phyloP scores from a whole-genome alignment of 2,329 filamentous ascomycete genomes.

The Nemania sp. region DNA sequence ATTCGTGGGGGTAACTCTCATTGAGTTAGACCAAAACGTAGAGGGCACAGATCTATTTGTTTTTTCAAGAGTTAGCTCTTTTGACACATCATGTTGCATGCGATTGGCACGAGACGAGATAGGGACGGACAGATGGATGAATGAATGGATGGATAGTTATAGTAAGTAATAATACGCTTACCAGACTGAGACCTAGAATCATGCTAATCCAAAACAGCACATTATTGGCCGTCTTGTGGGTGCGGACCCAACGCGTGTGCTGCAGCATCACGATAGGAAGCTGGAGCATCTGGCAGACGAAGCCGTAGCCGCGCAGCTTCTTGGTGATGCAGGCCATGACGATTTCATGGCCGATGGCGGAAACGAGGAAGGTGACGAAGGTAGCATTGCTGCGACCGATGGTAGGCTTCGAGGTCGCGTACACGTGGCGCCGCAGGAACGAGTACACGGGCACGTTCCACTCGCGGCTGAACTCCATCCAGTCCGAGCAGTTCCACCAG shows the following conservation, averaged over 20 bases:
- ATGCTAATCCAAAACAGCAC: conserved; percentile 92
- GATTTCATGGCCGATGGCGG: conserved; percentile 89
- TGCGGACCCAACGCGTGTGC: conserved; percentile 79
- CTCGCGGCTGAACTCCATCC: conserved; percentile 95
- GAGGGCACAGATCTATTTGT: conserved; percentile 66
- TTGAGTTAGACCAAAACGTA: conserved; percentile 63
- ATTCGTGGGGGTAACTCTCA: neutral
- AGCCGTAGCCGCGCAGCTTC: conserved; percentile 94
- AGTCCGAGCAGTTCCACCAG: conserved; percentile 84
- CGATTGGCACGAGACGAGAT: neutral
- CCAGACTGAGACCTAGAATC: conserved; percentile 85
- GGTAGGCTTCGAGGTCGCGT: conserved; percentile 81
- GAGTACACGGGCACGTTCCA: conserved; percentile 99
- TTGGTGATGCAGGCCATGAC: conserved; percentile 99
- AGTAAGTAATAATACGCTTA: conserved; percentile 56
- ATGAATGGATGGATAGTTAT: neutral
- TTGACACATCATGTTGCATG: conserved; percentile 18
- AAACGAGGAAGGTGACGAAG: conserved; percentile 90
- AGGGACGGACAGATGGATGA: neutral
- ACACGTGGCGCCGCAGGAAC: conserved; percentile 94
- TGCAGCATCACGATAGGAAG: conserved; percentile 95
- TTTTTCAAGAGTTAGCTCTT: conserved; percentile 37
- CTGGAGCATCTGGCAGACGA: conserved; percentile 95
- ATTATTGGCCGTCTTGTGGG: conserved; percentile 84
- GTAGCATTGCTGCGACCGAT: conserved; percentile 84